A percentile compares a stretch with the other conserved stretches of the same genome.
phyloP scores from a whole-genome alignment of 495 filamentous ascomycete species.

The Aspergillus taichungensis region DNA sequence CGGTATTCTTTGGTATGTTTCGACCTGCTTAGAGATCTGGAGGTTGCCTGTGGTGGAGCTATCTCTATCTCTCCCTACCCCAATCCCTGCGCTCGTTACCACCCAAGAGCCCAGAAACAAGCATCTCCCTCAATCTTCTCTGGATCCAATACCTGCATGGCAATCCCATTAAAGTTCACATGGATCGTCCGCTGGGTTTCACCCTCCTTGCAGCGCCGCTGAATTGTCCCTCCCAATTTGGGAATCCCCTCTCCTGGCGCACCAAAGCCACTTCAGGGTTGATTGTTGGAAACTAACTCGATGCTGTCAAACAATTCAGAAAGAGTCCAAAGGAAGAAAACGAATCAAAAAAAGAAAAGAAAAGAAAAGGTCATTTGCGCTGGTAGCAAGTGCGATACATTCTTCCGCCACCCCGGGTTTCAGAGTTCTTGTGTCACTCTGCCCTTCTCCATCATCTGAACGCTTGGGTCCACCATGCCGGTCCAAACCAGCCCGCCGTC shows the following conservation, averaged over 20 bases:
- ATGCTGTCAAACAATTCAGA: slow-evolving; percentile 12
- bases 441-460: slow-evolving; percentile 1
- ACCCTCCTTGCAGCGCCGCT: slow-evolving; percentile 20
- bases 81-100: background rate
- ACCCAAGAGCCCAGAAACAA: background rate
- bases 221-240: slow-evolving; percentile 8
- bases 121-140: slow-evolving; percentile 3
- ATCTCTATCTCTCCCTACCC: slow-evolving; percentile 1
- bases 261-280: background rate
- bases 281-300: slow-evolving; percentile 27
- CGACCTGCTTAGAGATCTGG: slow-evolving; percentile 5
- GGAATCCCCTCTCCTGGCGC: background rate
- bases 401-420: slow-evolving; percentile 14
- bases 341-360: too few species aligned
- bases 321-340: too few species aligned
- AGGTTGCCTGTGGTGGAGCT: slow-evolving; percentile 1
- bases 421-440: slow-evolving; percentile 7
- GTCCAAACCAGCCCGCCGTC: slow-evolving; percentile 39
- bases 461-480: slow-evolving; percentile 28
- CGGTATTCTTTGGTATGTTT: slow-evolving; percentile 19
- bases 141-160: slow-evolving; percentile 11
- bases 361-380: slow-evolving; percentile 31
- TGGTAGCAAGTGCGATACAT: slow-evolving; percentile 31
- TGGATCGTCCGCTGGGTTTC: slow-evolving; percentile 14
- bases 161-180: slow-evolving; percentile 6